Evolutionary conservation across 495 filamentous ascomycete genomes (phyloP).

Genomic region (Podospora anserina): DNA sequence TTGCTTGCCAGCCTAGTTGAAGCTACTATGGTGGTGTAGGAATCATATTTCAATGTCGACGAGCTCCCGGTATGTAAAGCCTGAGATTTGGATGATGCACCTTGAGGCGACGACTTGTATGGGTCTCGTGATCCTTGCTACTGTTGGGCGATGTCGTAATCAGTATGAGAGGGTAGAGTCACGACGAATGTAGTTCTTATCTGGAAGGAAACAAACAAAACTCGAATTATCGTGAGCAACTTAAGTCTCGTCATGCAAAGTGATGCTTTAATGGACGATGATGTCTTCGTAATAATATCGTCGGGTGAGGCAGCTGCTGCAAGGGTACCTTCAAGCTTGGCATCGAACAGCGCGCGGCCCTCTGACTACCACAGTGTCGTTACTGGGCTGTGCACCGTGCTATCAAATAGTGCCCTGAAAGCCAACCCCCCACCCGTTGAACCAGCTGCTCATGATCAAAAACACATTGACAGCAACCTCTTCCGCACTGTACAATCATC

Average conservation of each 20-base stretch:
- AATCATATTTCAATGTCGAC: slow-evolving; percentile 7
- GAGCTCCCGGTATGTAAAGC: background rate
- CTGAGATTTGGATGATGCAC: background rate
- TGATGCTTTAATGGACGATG: background rate
- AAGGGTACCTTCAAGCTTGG: background rate
- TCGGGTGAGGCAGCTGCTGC: background rate
- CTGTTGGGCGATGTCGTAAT: background rate
- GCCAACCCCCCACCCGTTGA: background rate
- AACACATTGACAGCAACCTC: background rate
- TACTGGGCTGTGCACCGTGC: background rate
- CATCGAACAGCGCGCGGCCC: background rate
- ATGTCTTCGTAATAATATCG: background rate
- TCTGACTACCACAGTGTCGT: background rate
- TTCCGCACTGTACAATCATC: background rate
- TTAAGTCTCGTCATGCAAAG: background rate
- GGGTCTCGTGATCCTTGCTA: background rate
- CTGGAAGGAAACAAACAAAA: background rate
- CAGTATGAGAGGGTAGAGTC: background rate
- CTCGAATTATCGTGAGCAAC: background rate
- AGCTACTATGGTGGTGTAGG: background rate
- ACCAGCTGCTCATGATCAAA: background rate
- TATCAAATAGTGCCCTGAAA: background rate
- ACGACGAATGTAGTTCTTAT: background rate
- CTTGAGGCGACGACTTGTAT: background rate
- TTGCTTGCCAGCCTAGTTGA: background rate